Conservation (phyloP, 75 land plant species). For the Pinus tabuliformis region DNA sequence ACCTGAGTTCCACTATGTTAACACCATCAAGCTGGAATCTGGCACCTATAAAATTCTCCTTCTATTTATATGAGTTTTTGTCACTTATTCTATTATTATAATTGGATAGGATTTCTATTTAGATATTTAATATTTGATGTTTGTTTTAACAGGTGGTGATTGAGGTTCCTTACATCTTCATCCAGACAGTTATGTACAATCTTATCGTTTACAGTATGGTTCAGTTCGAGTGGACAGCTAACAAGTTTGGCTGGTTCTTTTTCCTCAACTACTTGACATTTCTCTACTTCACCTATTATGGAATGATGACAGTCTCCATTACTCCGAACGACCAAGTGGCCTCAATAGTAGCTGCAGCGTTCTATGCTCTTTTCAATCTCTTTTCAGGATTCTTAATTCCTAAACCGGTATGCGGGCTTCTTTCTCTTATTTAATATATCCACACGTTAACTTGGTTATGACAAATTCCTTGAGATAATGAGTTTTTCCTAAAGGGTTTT, state of each 20-base stretch:
- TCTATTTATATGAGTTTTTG: not conserved
- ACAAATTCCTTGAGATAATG: too few relatives aligned
- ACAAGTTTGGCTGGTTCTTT: conserved; percentile 80
- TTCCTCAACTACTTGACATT: conserved; percentile 74
- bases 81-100: not conserved
- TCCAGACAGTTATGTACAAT: conserved; percentile 54
- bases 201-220: conserved; percentile 73
- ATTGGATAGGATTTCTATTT: not conserved
- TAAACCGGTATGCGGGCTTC: not conserved
- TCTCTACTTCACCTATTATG: conserved; percentile 82
- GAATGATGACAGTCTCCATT: conserved; percentile 88
- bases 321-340: conserved; percentile 79
- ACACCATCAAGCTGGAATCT: too few relatives aligned
- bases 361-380: conserved; percentile 77
- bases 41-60: too few relatives aligned
- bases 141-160: conserved; percentile 37
- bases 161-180: conserved; percentile 67
- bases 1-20: too few relatives aligned
- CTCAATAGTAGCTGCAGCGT: conserved; percentile 73
- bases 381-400: conserved; percentile 89
- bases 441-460: conserved; percentile 5
- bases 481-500: not conserved
- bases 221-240: conserved; percentile 72
- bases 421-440: not conserved
- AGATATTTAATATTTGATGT: not conserved